Evolutionary conservation across 495 filamentous ascomycete species (phyloP), one percentile per base, ranked within the genome.

Genomic region (Penicillium bialowiezense): DNA sequence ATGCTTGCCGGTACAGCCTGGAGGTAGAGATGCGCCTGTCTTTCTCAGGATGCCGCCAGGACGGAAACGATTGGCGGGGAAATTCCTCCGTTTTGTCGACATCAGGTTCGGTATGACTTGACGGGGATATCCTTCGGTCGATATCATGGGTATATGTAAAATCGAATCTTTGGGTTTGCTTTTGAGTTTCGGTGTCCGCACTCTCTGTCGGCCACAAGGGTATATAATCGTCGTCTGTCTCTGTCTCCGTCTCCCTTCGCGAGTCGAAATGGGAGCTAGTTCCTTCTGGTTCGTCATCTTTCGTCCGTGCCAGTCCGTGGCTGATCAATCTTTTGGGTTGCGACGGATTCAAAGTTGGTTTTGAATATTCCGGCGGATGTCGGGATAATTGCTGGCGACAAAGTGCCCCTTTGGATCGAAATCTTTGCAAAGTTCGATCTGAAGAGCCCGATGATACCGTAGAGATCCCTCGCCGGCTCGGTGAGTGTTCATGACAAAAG

Each of bases 401-500:
- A 26, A 44, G 36, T 13, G 56, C 12, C 20, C 47, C 40, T 44
- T 56, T 56, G 33, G 52, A 37, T 39, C 52, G 59, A 34, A 49
- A 56, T 32, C 52, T 54, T 20, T 41, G 54, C 14, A 54, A 28
- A 32, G 42, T 35, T 21, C 42, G 32, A 18, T 51, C 44, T 14
- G 64, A 35, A 15, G 50, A 1, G 1, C 42, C 58, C 29, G 53
- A 47, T 2, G 61, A 34, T 14, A 68, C 36, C 28, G 65, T 70
- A 14, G 62, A 62, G 23, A 71, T 14, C n/a, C 55, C 51, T 48
- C 67, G 64, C 36, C 49, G 48, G 38, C 56, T 54, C 48, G 67
- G 70, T 28, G 73, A 68, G 58, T 87, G 84, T 19, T 78, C 70
- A 51, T 68, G 68, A 56, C 86, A 89, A 44, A 77, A 73, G 38